Evolutionary conservation across 2,329 filamentous ascomycete genomes (phyloP).

Genomic region (Fusarium sp.): DNA sequence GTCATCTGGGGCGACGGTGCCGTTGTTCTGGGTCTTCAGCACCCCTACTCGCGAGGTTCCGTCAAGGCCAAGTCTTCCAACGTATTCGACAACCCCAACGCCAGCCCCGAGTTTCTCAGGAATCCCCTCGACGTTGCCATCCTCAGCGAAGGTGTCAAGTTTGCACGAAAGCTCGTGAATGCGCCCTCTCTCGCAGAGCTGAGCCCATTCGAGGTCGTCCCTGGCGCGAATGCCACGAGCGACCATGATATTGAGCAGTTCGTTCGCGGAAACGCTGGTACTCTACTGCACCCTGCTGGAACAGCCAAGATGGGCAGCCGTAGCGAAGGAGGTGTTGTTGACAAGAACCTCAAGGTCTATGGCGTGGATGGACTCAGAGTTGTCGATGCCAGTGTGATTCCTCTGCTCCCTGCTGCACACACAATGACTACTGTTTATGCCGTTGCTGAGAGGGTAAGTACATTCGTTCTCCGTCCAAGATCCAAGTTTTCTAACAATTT

Average conservation of each 20-base stretch:
- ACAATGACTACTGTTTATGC: conserved; percentile 44
- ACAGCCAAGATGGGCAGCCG: conserved; percentile 52
- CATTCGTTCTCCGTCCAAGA: too few relatives aligned
- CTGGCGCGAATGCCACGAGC: conserved; percentile 20
- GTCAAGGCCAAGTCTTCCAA: conserved; percentile 28
- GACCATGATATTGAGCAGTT: conserved; percentile 28
- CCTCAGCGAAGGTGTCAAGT: conserved; percentile 22
- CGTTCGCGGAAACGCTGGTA: conserved; percentile 20
- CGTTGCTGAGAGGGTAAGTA: conserved; percentile 43
- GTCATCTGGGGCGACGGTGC: conserved; percentile 33
- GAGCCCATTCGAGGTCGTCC: conserved; percentile 17
- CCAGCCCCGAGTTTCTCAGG: conserved; percentile 30
- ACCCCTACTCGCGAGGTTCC: conserved; percentile 38
- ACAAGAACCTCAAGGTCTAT: conserved; percentile 38
- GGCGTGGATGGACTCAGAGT: conserved; percentile 44
- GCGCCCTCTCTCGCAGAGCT: conserved; percentile 17
- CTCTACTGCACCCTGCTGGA: conserved; percentile 34
- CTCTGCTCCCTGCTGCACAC: conserved; percentile 38
- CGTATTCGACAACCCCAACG: conserved; percentile 29
- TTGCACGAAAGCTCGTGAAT: conserved; percentile 12
- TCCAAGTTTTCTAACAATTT: too few relatives aligned
- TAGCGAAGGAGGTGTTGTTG: conserved; percentile 51
- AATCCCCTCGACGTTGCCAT: conserved; percentile 32
- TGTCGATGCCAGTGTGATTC: conserved; percentile 49
- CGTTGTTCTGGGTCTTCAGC: conserved; percentile 29